Conservation (phyloP, 2,329 filamentous ascomycete genomes). For the Zalaria sp. region DNA sequence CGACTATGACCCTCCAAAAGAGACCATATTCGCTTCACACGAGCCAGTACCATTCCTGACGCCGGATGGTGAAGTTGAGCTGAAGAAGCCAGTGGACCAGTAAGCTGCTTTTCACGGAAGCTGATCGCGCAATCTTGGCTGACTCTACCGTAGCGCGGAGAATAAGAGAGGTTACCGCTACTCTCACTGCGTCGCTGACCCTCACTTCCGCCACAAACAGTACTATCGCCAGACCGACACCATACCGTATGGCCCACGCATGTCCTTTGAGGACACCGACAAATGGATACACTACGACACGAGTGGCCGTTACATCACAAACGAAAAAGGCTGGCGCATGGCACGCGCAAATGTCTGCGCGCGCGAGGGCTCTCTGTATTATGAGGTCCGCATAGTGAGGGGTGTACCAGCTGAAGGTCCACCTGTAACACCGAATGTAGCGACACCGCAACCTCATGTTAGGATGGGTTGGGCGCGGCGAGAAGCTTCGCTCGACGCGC, state of each 20-base stretch:
- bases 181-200: conserved; percentile 79
- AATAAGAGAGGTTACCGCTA: conserved; percentile 71
- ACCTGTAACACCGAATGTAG: conserved; percentile 12
- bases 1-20: conserved; percentile 36
- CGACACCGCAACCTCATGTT: conserved; percentile 43
- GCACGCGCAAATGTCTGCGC: conserved; percentile 81
- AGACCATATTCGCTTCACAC: conserved; percentile 30
- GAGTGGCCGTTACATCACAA: conserved; percentile 64
- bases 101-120: background rate
- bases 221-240: conserved; percentile 85
- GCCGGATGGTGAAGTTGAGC: conserved; percentile 26
- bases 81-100: conserved; percentile 35
- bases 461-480: conserved; percentile 76
- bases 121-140: background rate
- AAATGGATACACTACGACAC: conserved; percentile 66
- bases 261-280: conserved; percentile 87
- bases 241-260: conserved; percentile 65
- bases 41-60: conserved; percentile 30
- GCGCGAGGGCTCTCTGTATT: conserved; percentile 82
- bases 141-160: conserved; percentile 28
- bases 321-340: conserved; percentile 86
- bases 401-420: conserved; percentile 44
- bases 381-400: conserved; percentile 78
- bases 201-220: conserved; percentile 69
- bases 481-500: conserved; percentile 69